A percentile compares a stretch with the other conserved stretches of the same genome.
phyloP scores from a whole-genome alignment of 495 filamentous ascomycete species.

The Penicillium ucsense region DNA sequence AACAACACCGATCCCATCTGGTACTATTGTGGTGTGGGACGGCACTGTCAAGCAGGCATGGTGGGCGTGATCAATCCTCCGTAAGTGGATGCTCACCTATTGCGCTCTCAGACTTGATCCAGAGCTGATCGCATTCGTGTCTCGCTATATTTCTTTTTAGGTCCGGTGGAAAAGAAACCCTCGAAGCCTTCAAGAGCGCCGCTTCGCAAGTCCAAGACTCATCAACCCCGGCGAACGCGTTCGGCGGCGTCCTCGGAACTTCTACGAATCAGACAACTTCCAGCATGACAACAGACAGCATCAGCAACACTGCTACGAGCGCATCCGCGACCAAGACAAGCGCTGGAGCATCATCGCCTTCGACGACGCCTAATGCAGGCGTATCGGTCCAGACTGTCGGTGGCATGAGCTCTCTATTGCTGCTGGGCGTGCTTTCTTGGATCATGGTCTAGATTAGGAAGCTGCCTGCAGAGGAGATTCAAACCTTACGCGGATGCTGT shows the following conservation, averaged over 20 bases:
- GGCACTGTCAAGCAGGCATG: conserved; percentile 63
- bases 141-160: neutral
- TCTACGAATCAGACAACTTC: neutral
- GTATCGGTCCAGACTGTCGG: neutral
- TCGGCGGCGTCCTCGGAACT: neutral
- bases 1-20: conserved; percentile 56
- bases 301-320: neutral
- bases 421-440: neutral
- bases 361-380: neutral
- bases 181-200: neutral
- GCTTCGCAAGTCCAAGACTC: neutral
- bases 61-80: conserved; percentile 58
- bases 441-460: neutral
- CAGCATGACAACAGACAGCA: neutral
- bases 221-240: neutral
- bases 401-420: neutral
- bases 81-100: conserved; percentile 29
- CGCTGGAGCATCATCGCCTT: neutral
- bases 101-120: too few relatives aligned
- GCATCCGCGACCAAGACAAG: neutral
- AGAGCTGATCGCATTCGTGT: too few relatives aligned
- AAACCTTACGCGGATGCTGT: too few relatives aligned
- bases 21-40: conserved; percentile 56
- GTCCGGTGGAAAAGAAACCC: neutral
- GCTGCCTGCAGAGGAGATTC: too few relatives aligned